Evolutionary conservation across 176 grass and related monocot genomes (phyloP), one percentile per base, ranked within the genome.

Genomic region (Tuctoria greenei): DNA sequence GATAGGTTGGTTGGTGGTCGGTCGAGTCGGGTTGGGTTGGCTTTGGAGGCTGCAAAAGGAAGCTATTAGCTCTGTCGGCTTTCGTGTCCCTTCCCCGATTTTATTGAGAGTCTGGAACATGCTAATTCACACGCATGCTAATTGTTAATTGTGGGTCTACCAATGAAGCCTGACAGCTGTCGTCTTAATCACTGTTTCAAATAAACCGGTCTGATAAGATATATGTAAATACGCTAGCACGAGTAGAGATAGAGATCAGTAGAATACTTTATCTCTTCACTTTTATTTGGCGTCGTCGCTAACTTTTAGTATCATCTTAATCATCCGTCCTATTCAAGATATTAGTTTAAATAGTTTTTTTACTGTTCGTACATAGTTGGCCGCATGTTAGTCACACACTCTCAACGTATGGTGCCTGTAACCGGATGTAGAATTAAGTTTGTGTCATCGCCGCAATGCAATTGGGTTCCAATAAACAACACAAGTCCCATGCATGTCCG

Each of bases 361-460:
- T 35, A 61, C 14, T 62, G 27, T 10, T 41, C 39, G 16, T 26
- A 25, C 6, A 34, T 43, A 51, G 72, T 17, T 41, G 81, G 55
- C 44, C 11, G 43, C 65, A 63, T 70, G 73, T 67, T 77, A 77
- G 24, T 69, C 16, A 26, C 21, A 24, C 40, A 45, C 40, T 26
- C 45, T 40, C 16, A n/a, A 23, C 31, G 31, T 31, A 31, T 31
- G 31, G 16, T 37, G 8, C 38, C 27, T 8, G 37, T 13, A 27
- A 4, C 23, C 35, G 47, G 8, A 26, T 61, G 3, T 31, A 31
- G 31, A 31, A n/a, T n/a, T n/a, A n/a, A 9, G 39, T 41, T 7
- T 41, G 39, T 41, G 39, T 8, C 3, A 13, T 4, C 45, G 0
- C 13, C 3, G 10, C 5, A 51, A 38, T 76, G 24, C 1, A 41